These are phyloP conservation scores for Thalassiosira exigua DNA, from an alignment of 352 stramenopile species.

Conservation along the genomic window DNA sequence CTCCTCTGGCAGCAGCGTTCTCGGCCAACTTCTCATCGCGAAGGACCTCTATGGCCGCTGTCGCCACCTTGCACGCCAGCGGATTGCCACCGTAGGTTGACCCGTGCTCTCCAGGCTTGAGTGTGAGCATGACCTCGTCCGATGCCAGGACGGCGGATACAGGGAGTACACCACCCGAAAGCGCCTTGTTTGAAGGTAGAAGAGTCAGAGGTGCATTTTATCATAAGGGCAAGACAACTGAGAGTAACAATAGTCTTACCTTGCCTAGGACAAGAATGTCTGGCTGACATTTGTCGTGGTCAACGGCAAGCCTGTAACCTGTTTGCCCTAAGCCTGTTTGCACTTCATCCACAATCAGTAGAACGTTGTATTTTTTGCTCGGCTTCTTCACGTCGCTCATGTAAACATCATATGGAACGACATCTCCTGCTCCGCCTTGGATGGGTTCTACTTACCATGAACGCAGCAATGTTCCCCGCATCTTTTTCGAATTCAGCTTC, in stretches of 20 bases:
- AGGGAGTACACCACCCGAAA: constrained; percentile 96
- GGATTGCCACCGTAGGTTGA: constrained; percentile 98
- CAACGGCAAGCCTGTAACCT: constrained; percentile 94
- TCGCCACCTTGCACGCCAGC: constrained; percentile 96
- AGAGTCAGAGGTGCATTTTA: too few species aligned
- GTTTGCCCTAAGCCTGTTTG: constrained; percentile 96
- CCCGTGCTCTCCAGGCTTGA: constrained; percentile 96
- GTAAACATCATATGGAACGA: constrained; percentile 97
- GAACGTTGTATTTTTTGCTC: constrained; percentile 97
- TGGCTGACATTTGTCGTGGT: constrained; percentile 96
- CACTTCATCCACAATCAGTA: constrained; percentile 99
- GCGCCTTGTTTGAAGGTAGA: constrained; percentile 82
- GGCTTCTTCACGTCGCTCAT: constrained; percentile 89
- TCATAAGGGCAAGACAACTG: too few species aligned
- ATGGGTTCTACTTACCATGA: constrained; percentile 99
- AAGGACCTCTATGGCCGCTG: constrained; percentile 94
- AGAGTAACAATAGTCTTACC: constrained; percentile 67
- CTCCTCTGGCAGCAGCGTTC: constrained; percentile 92
- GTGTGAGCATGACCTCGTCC: constrained; percentile 97
- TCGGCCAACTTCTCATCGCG: constrained; percentile 95
- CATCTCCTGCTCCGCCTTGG: constrained; percentile 97
- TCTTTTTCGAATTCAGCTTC: constrained; percentile 83
- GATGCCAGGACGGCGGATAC: constrained; percentile 96
- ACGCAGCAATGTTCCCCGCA: constrained; percentile 91
- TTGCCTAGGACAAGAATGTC: constrained; percentile 98